phyloP scores from a whole-genome alignment of 805 yeast genomes.

The Candida jianshihensis region DNA sequence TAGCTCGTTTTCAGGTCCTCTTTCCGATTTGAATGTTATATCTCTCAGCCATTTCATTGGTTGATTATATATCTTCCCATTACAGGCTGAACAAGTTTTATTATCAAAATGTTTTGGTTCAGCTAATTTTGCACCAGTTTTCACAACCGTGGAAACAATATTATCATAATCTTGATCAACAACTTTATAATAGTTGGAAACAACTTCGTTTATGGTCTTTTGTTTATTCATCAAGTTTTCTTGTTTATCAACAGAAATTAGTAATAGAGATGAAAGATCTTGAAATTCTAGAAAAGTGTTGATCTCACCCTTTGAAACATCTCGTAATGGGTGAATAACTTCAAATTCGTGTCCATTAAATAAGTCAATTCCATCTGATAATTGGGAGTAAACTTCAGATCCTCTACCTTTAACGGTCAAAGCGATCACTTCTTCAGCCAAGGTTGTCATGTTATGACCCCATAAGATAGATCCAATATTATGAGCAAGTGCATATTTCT shows the following conservation, averaged over 20 bases:
- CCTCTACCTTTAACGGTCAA: conserved; percentile 87
- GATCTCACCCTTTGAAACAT: conserved; percentile 64
- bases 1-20: conserved; percentile 36
- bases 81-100: conserved; percentile 50
- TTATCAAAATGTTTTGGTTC: conserved; percentile 32
- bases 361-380: conserved; percentile 37
- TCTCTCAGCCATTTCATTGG: conserved; percentile 62
- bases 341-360: conserved; percentile 29
- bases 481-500: conserved; percentile 37
- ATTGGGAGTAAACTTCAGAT: conserved; percentile 44
- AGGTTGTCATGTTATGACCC: conserved; percentile 75
- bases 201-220: conserved; percentile 77
- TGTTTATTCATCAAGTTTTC: conserved; percentile 47
- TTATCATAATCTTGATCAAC: conserved; percentile 80
- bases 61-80: conserved; percentile 42
- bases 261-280: conserved; percentile 8
- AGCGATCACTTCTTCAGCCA: conserved; percentile 76
- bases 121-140: conserved; percentile 74
- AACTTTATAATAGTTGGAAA: conserved; percentile 60
- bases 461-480: conserved; percentile 52
- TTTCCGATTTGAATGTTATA: conserved; percentile 57
- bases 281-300: conserved; percentile 42
- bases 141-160: conserved; percentile 86
- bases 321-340: conserved; percentile 66
- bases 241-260: conserved; percentile 14